Evolutionary conservation across 148 eudicot genomes (phyloP), one percentile per base, ranked within the genome.

Genomic region (Drosera capensis): DNA sequence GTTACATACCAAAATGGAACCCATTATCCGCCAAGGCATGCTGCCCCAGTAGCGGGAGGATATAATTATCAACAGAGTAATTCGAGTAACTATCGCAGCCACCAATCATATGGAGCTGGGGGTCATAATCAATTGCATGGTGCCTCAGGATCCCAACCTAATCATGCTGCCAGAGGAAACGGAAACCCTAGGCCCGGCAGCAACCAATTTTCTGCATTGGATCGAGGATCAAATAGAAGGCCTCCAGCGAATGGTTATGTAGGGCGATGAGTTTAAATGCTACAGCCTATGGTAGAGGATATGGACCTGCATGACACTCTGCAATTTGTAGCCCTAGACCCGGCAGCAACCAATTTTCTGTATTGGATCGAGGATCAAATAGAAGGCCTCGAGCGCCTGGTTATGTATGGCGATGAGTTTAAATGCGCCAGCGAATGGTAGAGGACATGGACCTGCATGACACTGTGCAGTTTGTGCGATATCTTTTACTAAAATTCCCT

Each of bases 161-260:
- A 52, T 37, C 67, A 55, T 37, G 58, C 23, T 40, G 67, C 59
- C 23, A 42, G 86, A 59, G 83, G 71, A 14, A 59, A 63, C 31
- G 42, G 45, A 41, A 53, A 49, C 51, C 54, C 79, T 2, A 74
- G 64, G 48, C 80, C 54, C 8, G 52, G 60, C 7, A 72, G 78
- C 9, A 80, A 78, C 46, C 77, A 68, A 19, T 86, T 54, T 51
- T 52, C 76, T 1, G 65, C 86, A 20, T 64, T 80, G 49, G 58
- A 58, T 40, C 51, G 80, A 48, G 79, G 87, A 20, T 25, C 66
- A 16, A 56, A 25, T 54, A 52, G 79, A 48, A 48, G 63, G 54
- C 86, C 75, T 1, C 73, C 79, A 0, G 47, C 56, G 8, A 52
- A 58, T 4, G 63, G 62, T 15, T 46, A 62, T 50, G 69, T 62